Percentiles rank a stretch among this genome's conserved stretches.
These are phyloP conservation scores for Mortierella sp. DNA, from an alignment of 371 early-diverging fungal species.

Conservation along the genomic window DNA sequence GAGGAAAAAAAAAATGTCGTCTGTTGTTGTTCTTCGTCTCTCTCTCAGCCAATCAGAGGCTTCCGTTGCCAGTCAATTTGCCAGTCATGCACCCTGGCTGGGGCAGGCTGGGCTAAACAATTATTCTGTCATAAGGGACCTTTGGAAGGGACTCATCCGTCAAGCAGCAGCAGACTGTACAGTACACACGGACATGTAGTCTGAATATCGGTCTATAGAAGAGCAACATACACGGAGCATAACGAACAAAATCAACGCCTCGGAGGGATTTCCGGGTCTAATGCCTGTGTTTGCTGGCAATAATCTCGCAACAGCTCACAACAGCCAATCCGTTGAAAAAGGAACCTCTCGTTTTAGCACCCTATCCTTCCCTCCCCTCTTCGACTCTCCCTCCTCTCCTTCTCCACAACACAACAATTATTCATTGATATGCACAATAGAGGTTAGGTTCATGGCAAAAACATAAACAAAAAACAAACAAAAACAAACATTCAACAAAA, in stretches of 20 bases:
- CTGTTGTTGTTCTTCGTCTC: not conserved
- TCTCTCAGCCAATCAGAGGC: not conserved
- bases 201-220: not conserved
- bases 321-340: not conserved
- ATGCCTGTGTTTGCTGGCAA: not conserved
- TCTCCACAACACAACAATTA: constrained; percentile 4
- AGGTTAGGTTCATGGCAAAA: not conserved
- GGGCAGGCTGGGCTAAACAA: not conserved
- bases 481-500: not conserved
- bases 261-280: too few relatives aligned
- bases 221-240: too few relatives aligned
- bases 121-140: not conserved
- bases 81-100: constrained; percentile 5
- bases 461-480: not conserved
- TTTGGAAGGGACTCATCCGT: not conserved
- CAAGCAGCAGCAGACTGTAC: not conserved
- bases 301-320: not conserved
- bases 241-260: too few relatives aligned
- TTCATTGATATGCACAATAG: not conserved
- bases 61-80: not conserved
- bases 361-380: too few relatives aligned
- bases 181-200: not conserved
- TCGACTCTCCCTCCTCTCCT: not conserved
- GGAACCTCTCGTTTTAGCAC: not conserved
- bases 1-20: not conserved